Base-by-base conservation (phyloP, 176 grass and related monocot species). In the Elymus sibiricus region DNA sequence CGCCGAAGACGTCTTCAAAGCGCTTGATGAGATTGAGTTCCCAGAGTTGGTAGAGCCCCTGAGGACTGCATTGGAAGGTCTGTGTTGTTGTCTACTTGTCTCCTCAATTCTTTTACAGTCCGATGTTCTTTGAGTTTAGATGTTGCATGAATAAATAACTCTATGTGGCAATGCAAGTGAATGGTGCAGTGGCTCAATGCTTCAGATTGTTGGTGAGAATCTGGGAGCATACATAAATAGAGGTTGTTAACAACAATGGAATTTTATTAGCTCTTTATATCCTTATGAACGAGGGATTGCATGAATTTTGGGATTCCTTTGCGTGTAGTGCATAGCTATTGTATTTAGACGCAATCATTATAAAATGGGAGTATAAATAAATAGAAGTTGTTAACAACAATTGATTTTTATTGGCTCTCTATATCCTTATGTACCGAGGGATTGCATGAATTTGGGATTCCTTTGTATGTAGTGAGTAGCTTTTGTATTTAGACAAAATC, bases 1-100 rank as follows among this genome's bases (percentile, higher is more conserved):
- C 31, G 95, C 87, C 26, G 95, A 89, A 10, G 95, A 98, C n/a
- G 91, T 98, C 29, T 88, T 98, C 46, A 98, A 89, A 27, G 95
- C 95, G 11, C 86, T 98, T 16, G 95, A 98, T 55, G 93, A 98
- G 5, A 98, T 98, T 39, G 95, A 98, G 10, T 98, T 95, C 77
- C 42, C 88, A n/a, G 93, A 98, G 80, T 95, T 98, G 22, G 84
- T 92, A n/a, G 93, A 94, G 42, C 89, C 93, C 55, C 90, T 95
- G 43, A 92, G 37, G 37, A 8, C 37, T 82, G 76, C 91, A 35
- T 80, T 95, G 80, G 85, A 98, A 82, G 95, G 93, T 95, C 43
- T 47, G 70, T 46, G 35, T 62, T 79, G 39, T 53, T 91, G 59
- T 88, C 55, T 35, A 5, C 34, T 35, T 35, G 34, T 35, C 34